Base-by-base conservation (phyloP, 2,329 filamentous ascomycete genomes). In the Penicillium brevicompactum region DNA sequence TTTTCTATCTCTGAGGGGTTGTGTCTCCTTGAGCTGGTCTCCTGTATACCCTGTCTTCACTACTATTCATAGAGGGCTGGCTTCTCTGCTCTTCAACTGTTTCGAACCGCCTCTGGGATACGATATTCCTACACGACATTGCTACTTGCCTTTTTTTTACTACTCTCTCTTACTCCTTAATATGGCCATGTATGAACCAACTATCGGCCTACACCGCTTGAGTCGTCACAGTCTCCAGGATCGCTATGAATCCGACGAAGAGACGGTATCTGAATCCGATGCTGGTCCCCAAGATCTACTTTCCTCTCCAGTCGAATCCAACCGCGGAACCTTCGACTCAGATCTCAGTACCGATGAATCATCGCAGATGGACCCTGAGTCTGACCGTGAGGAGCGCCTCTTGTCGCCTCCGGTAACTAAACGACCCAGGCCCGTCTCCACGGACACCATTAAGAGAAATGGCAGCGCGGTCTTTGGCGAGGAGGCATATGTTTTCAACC, bases 181-280 rank as follows among this genome's bases (percentile, higher is more conserved):
- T 62, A 59, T 45, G 13, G 34, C 13, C 34, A 73, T 74, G 69
- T 70, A 67, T 53, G 61, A 68, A 42, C 48, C 68, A 8, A 61
- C 60, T 24, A 50, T 72, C 21, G 60, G 64, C 44, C 60, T 74
- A 49, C 64, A 67, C 40, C 70, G 70, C 51, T 58, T 70, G 56
- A 69, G 67, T 55, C 62, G 64, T 32, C 69, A 66, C 41, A 66
- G 58, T 46, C 63, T 72, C 13, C 70, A 70, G 44, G 66, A 64
- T 40, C 66, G 66, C 27, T 74, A 75, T 56, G 71, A 75, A 45
- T 75, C 72, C 10, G 72, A 75, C 24, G 72, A 75, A 56, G 72
- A 74, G 56, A 71, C 70, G 43, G 63, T 70, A 6, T 74, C 72
- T 11, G 72, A 74, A 56, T 71, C 72, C 1, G 71, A 74, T 54